phyloP scores from a whole-genome alignment of 2,329 filamentous ascomycete genomes.

The Calonectria hawksworthii region DNA sequence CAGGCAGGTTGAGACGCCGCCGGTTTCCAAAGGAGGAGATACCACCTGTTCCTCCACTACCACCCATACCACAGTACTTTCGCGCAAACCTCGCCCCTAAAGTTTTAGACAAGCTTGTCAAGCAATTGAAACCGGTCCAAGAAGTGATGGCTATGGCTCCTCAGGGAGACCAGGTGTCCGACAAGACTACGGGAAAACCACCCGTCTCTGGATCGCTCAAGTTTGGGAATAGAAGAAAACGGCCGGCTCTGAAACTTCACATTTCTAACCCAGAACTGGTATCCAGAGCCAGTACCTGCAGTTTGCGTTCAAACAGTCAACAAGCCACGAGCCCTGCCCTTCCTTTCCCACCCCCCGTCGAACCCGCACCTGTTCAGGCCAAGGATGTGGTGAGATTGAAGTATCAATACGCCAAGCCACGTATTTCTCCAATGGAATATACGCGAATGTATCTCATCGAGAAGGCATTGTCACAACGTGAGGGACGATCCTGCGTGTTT shows the following conservation, averaged over 20 bases:
- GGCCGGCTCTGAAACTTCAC: slow-evolving; percentile 37
- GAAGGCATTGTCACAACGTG: slow-evolving; percentile 45
- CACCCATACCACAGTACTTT: slow-evolving; percentile 50
- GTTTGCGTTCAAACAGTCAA: not conserved
- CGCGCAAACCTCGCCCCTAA: slow-evolving; percentile 41
- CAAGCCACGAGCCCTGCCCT: not conserved
- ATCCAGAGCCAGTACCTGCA: slow-evolving; percentile 9
- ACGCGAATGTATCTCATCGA: slow-evolving; percentile 52
- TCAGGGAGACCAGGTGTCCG: slow-evolving; percentile 13
- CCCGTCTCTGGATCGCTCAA: slow-evolving; percentile 11
- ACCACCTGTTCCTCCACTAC: slow-evolving; percentile 46
- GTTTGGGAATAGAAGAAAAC: slow-evolving; percentile 26
- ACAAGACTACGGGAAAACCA: slow-evolving; percentile 6
- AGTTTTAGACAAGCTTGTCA: slow-evolving; percentile 46
- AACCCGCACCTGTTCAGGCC: slow-evolving; percentile 9
- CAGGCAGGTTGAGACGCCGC: slow-evolving; percentile 14
- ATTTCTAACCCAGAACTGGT: slow-evolving; percentile 43
- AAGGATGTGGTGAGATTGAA: slow-evolving; percentile 5
- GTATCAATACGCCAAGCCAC: slow-evolving; percentile 42
- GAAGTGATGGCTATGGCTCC: slow-evolving; percentile 23
- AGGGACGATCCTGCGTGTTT: slow-evolving; percentile 46
- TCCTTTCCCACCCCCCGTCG: not conserved
- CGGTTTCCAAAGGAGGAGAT: slow-evolving; percentile 31
- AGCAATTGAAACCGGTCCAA: slow-evolving; percentile 43
- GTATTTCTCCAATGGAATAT: slow-evolving; percentile 58